Percentiles rank a stretch among this genome's conserved stretches.
Conservation (phyloP, 345 rosid genomes). For the Aurinia saxatilis region DNA sequence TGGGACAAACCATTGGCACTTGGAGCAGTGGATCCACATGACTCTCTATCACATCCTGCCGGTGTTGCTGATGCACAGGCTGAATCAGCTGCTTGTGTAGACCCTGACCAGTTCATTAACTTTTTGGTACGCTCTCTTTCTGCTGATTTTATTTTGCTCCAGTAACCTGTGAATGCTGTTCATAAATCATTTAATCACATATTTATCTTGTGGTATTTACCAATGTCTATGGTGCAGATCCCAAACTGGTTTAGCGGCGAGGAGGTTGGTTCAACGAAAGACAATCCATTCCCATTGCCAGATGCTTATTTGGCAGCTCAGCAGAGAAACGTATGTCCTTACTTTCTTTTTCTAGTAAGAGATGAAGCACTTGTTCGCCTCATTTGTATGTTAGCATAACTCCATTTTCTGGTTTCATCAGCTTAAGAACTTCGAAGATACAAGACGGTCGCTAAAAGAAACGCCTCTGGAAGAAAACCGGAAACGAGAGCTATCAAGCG, state of each 20-base stretch:
- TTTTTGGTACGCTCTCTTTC: conserved; percentile 57
- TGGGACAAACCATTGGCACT: conserved; percentile 88
- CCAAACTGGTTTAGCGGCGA: conserved; percentile 89
- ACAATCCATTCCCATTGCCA: conserved; percentile 83
- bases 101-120: conserved; percentile 88
- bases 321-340: conserved; percentile 64
- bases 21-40: conserved; percentile 93
- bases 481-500: conserved; percentile 77
- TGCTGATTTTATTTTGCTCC: not conserved
- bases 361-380: not conserved
- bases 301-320: conserved; percentile 62
- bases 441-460: conserved; percentile 65
- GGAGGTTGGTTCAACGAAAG: conserved; percentile 60
- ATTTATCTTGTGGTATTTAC: not conserved
- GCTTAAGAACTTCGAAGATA: conserved; percentile 74
- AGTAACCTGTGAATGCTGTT: not conserved
- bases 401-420: conserved; percentile 21
- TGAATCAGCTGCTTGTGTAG: conserved; percentile 71
- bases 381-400: not conserved
- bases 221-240: conserved; percentile 43
- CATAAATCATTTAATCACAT: not conserved
- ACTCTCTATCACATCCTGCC: conserved; percentile 94
- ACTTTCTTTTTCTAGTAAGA: not conserved
- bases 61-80: conserved; percentile 93
- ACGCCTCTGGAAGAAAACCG: conserved; percentile 78